Percentiles rank a stretch among this genome's conserved stretches.
These are phyloP conservation scores for Linnemannia schmuckeri DNA, from an alignment of 192 early-diverging fungal genomes.

Conservation along the genomic window DNA sequence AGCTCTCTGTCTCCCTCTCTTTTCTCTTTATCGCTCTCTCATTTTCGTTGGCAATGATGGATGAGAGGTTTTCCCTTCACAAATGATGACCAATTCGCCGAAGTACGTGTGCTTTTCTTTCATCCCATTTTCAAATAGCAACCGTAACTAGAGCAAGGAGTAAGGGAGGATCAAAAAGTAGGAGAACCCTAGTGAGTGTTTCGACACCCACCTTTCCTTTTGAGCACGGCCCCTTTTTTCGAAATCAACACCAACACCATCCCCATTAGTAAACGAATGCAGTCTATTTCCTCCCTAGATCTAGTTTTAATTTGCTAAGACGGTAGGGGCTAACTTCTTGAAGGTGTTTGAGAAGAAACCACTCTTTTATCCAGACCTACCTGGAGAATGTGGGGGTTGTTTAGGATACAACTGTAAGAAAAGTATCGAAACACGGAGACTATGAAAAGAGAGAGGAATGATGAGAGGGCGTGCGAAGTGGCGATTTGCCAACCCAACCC, in stretches of 20 bases:
- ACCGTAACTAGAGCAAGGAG: background rate
- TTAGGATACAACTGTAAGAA: no score
- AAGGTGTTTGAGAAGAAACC: no score
- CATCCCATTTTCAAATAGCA: no score
- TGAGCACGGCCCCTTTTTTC: background rate
- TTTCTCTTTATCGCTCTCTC: background rate
- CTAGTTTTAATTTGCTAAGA: no score
- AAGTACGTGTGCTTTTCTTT: background rate
- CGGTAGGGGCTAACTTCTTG: no score
- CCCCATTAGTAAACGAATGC: no score
- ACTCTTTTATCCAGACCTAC: no score
- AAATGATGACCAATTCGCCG: constrained; percentile 8
- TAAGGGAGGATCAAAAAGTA: background rate
- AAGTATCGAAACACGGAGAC: no score
- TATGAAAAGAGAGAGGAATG: background rate
- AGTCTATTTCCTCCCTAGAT: no score
- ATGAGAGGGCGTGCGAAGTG: background rate
- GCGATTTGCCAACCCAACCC: background rate
- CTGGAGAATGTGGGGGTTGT: no score
- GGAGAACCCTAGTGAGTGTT: background rate
- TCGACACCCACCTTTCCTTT: background rate
- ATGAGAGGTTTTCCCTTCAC: no score
- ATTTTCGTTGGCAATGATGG: background rate
- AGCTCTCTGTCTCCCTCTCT: background rate
- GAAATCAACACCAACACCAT: background rate